Evolutionary conservation across 805 yeast species (phyloP).

Genomic region (Jamesozyma jinghongensis): DNA sequence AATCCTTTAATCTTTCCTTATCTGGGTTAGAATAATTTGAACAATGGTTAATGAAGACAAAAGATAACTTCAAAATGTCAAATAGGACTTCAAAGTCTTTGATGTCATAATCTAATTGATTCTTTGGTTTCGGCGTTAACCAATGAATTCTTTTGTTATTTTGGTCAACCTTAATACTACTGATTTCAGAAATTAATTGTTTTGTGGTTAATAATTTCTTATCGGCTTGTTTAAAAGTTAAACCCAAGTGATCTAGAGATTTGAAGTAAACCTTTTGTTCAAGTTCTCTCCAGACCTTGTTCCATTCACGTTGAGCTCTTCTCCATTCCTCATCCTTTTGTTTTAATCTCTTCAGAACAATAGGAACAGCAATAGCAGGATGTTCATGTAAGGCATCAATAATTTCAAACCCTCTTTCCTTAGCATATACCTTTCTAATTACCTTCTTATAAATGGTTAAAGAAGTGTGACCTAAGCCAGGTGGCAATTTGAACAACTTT

Average conservation of each 20-base stretch:
- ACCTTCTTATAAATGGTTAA: slow-evolving; percentile 89
- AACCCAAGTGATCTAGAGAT: slow-evolving; percentile 88
- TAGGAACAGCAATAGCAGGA: slow-evolving; percentile 92
- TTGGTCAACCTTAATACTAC: slow-evolving; percentile 87
- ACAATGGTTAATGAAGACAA: slow-evolving; percentile 55
- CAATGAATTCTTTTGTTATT: slow-evolving; percentile 80
- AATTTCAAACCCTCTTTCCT: slow-evolving; percentile 91
- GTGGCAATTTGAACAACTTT: slow-evolving; percentile 75
- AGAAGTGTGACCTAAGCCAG: slow-evolving; percentile 89
- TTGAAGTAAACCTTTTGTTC: slow-evolving; percentile 92
- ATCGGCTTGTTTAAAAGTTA: slow-evolving; percentile 94
- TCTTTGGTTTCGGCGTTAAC: slow-evolving; percentile 77
- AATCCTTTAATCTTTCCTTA: slow-evolving; percentile 63
- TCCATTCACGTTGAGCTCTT: slow-evolving; percentile 97
- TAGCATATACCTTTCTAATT: slow-evolving; percentile 83
- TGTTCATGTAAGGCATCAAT: slow-evolving; percentile 91
- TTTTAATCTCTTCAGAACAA: slow-evolving; percentile 82
- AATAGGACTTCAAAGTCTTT: slow-evolving; percentile 57
- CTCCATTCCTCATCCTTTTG: slow-evolving; percentile 99
- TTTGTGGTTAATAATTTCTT: slow-evolving; percentile 85
- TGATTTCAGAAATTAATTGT: slow-evolving; percentile 82
- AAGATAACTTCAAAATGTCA: slow-evolving; percentile 64
- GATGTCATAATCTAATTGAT: slow-evolving; percentile 55
- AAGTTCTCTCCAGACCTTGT: slow-evolving; percentile 96
- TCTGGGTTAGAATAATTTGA: slow-evolving; percentile 74